phyloP scores from a whole-genome alignment of 805 yeast genomes.

The Candida piceae region DNA sequence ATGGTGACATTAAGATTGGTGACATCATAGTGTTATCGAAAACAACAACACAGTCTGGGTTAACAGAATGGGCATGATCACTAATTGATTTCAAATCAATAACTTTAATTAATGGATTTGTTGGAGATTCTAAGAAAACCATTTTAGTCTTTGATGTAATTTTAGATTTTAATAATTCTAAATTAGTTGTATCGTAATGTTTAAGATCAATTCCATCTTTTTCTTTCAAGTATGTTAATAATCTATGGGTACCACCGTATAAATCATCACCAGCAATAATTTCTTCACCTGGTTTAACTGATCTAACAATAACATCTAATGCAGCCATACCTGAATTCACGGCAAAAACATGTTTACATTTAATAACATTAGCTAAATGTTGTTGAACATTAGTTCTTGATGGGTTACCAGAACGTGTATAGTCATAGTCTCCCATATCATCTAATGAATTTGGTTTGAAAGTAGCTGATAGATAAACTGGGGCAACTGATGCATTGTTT shows the following conservation, averaged over 20 bases:
- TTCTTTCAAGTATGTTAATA: conserved; percentile 64
- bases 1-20: conserved; percentile 78
- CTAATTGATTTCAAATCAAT: conserved; percentile 72
- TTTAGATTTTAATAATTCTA: conserved; percentile 52
- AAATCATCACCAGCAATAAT: conserved; percentile 93
- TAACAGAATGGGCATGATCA: conserved; percentile 57
- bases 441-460: conserved; percentile 73
- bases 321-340: conserved; percentile 94
- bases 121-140: conserved; percentile 87
- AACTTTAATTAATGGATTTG: conserved; percentile 88
- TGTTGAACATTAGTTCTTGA: conserved; percentile 77
- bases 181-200: conserved; percentile 79
- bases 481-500: conserved; percentile 77
- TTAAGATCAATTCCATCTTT: conserved; percentile 61
- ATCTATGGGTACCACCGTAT: conserved; percentile 90
- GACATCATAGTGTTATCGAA: conserved; percentile 98
- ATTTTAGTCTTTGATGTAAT: conserved; percentile 58
- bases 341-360: conserved; percentile 71
- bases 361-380: conserved; percentile 74
- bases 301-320: conserved; percentile 74
- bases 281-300: conserved; percentile 78
- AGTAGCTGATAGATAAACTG: conserved; percentile 91
- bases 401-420: conserved; percentile 92
- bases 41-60: conserved; percentile 67
- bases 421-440: conserved; percentile 78